A percentile compares a stretch with the other conserved stretches of the same genome.
Conservation (phyloP, 2,329 filamentous ascomycete genomes). For the Ceratocystis lukuohia region DNA sequence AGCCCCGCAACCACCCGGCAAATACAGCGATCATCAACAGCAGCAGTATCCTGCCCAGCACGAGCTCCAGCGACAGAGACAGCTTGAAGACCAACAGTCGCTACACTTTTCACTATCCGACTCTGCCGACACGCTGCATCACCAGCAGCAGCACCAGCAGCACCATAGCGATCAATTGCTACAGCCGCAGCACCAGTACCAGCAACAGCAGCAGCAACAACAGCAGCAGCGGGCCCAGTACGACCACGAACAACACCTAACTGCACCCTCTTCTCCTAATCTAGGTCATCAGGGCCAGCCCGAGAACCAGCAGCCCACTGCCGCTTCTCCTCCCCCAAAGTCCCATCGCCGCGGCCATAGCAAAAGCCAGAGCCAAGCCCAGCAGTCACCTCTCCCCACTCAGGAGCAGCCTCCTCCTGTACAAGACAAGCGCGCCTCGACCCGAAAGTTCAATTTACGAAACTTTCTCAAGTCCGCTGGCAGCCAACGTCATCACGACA, state of each 20-base stretch:
- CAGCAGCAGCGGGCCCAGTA: conserved; percentile 20
- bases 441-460: conserved; percentile 11
- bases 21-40: background rate
- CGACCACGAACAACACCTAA: background rate
- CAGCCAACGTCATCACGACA: conserved; percentile 16
- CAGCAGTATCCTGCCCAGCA: conserved; percentile 23
- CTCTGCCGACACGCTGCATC: background rate
- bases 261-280: background rate
- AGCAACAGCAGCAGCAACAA: conserved; percentile 20
- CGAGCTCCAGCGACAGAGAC: conserved; percentile 22
- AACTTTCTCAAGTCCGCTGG: conserved; percentile 14
- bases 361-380: background rate
- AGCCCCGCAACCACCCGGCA: conserved; percentile 11
- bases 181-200: conserved; percentile 16
- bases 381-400: background rate
- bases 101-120: conserved; percentile 20
- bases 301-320: background rate
- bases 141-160: conserved; percentile 17
- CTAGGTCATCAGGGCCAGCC: background rate
- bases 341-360: background rate
- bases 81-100: conserved; percentile 19
- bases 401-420: conserved; percentile 7
- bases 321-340: background rate
- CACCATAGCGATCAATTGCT: conserved; percentile 22
- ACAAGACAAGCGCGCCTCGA: conserved; percentile 12